Percentiles rank a stretch among this genome's conserved stretches.
These are phyloP conservation scores for Phanerodontia chrysosporium DNA, from an alignment of 768 basidiomycete species.

Conservation along the genomic window DNA sequence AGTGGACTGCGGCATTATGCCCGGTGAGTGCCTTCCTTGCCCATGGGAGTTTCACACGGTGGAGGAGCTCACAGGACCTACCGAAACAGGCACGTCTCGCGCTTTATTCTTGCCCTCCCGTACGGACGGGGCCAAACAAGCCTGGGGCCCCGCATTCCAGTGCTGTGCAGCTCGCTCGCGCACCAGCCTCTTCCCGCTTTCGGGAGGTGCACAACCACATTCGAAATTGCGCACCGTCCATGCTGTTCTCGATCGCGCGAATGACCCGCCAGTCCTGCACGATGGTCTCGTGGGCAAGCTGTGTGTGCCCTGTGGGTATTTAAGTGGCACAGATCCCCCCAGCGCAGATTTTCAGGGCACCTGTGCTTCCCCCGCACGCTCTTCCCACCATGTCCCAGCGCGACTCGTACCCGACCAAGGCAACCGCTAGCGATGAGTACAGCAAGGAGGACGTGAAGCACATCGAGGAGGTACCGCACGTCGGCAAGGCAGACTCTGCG, in stretches of 20 bases:
- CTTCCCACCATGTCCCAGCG: constrained; percentile 3
- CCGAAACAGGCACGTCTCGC: not conserved
- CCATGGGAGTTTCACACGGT: not conserved
- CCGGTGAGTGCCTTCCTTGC: not conserved
- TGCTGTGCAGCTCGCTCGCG: not conserved
- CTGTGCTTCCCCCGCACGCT: not conserved
- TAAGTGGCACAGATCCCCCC: not conserved
- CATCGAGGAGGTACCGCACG: not conserved
- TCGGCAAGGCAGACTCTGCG: not conserved
- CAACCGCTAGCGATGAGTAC: not conserved
- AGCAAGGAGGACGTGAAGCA: constrained; percentile 2
- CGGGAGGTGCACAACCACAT: not conserved
- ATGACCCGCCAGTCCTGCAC: not conserved
- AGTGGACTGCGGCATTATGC: not conserved
- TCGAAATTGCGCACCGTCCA: not conserved
- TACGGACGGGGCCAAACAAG: not conserved
- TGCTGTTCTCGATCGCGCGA: not conserved
- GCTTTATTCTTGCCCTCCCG: not conserved
- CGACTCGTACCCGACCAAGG: not conserved
- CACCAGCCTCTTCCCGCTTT: not conserved
- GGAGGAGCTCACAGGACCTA: not conserved
- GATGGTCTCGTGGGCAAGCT: not conserved
- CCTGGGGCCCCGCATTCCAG: not conserved
- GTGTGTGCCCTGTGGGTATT: not conserved
- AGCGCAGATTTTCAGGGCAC: no score